Conservation (phyloP, 345 rosid genomes). For the Leavenworthia alabamica region DNA sequence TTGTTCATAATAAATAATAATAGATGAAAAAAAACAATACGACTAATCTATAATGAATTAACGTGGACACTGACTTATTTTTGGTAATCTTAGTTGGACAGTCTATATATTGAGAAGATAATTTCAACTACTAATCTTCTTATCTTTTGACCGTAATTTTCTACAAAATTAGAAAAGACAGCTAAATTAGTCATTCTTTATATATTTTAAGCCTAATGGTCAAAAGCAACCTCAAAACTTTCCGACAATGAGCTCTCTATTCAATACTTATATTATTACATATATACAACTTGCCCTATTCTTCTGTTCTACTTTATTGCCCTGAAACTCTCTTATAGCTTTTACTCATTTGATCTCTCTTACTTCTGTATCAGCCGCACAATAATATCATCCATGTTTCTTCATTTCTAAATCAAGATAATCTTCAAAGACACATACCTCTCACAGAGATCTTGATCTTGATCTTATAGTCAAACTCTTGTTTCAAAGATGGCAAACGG, state of each 20-base stretch:
- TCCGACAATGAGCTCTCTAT: slow-evolving; percentile 7
- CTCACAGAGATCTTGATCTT: slow-evolving; percentile 19
- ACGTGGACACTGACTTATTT: background rate
- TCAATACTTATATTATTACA: background rate
- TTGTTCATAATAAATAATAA: too few relatives aligned
- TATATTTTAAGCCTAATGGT: background rate
- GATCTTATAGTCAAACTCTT: background rate
- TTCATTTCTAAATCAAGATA: background rate
- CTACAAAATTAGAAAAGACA: slow-evolving; percentile 24
- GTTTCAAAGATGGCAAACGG: slow-evolving; percentile 14
- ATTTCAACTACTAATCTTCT: background rate
- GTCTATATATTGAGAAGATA: background rate
- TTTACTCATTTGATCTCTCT: slow-evolving; percentile 5
- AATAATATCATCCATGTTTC: background rate
- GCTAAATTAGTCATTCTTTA: slow-evolving; percentile 9
- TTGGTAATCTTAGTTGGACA: background rate
- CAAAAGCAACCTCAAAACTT: background rate
- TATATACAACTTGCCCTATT: background rate
- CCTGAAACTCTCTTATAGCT: slow-evolving; percentile 15
- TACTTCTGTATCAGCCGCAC: background rate
- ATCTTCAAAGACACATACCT: slow-evolving; percentile 1
- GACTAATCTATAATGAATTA: background rate
- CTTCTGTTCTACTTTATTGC: slow-evolving; percentile 18
- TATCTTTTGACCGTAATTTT: background rate
- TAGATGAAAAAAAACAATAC: too few relatives aligned